A percentile compares a stretch with the other conserved stretches of the same genome.
Conservation (phyloP, 345 rosid species). For the Anastatica hierochuntica region DNA sequence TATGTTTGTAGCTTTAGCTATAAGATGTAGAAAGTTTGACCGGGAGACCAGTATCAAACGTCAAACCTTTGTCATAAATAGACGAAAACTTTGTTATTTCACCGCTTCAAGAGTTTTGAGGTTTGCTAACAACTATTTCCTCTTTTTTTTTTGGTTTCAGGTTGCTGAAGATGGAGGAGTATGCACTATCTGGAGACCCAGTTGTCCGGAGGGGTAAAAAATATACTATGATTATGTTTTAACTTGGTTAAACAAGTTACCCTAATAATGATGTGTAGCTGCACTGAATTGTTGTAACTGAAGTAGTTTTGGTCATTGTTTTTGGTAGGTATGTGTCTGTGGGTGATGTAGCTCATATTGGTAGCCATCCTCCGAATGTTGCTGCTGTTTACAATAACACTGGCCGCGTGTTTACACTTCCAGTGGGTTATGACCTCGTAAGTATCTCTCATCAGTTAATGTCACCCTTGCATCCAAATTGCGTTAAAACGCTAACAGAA, state of each 20-base stretch:
- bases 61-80: too few species aligned
- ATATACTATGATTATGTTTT: too few species aligned
- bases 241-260: too few species aligned
- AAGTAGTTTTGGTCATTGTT: constrained; percentile 9
- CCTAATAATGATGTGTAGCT: too few species aligned
- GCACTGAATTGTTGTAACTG: neutral
- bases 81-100: neutral
- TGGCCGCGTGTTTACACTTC: constrained; percentile 47
- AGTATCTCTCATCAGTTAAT: constrained; percentile 16
- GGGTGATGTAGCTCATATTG: constrained; percentile 78
- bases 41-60: neutral
- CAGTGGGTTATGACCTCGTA: constrained; percentile 90
- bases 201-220: constrained; percentile 89
- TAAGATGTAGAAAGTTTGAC: neutral
- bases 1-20: neutral
- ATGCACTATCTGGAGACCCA: constrained; percentile 89
- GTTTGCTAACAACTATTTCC: neutral
- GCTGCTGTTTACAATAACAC: constrained; percentile 67
- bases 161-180: constrained; percentile 47
- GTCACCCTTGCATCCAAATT: neutral
- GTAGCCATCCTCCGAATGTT: constrained; percentile 81
- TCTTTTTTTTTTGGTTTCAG: constrained; percentile 31
- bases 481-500: neutral
- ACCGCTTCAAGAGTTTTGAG: neutral
- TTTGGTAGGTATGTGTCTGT: constrained; percentile 59